These are phyloP conservation scores for Scheffersomyces stambukii DNA, from an alignment of 1,139 yeast species.

Conservation along the genomic window DNA sequence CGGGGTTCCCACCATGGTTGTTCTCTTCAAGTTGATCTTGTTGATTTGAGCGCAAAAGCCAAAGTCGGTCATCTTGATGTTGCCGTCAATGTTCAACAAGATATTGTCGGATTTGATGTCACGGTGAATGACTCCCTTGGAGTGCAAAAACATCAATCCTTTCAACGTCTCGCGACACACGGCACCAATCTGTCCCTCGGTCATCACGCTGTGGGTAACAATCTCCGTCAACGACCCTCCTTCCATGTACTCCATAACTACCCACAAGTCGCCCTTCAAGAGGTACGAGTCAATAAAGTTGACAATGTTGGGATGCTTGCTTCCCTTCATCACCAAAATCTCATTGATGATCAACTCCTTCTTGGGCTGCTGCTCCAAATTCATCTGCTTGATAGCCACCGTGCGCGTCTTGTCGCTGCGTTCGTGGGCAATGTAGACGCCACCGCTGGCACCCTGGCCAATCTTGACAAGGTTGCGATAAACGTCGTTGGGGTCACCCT, in stretches of 20 bases:
- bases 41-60: conserved; percentile 96
- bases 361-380: conserved; percentile 87
- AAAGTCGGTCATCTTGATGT: conserved; percentile 84
- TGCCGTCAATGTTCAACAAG: conserved; percentile 74
- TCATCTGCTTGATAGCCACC: conserved; percentile 96
- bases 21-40: conserved; percentile 79
- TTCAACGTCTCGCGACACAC: conserved; percentile 87
- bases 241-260: conserved; percentile 97
- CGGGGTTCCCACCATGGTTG: conserved; percentile 99
- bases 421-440: conserved; percentile 89
- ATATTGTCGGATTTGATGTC: conserved; percentile 96
- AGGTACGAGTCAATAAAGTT: conserved; percentile 85
- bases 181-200: conserved; percentile 96
- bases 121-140: conserved; percentile 92
- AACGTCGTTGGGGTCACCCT: conserved; percentile 77
- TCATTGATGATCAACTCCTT: conserved; percentile 93
- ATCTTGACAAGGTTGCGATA: conserved; percentile 73
- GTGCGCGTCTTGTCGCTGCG: conserved; percentile 46
- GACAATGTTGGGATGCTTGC: conserved; percentile 86
- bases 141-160: conserved; percentile 84
- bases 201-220: conserved; percentile 91
- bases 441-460: conserved; percentile 98
- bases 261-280: conserved; percentile 80
- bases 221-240: conserved; percentile 96
- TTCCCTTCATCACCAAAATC: conserved; percentile 89